Evolutionary conservation across 2,329 filamentous ascomycete genomes (phyloP), one percentile per base, ranked within the genome.

Genomic region (Plectosphaerella sp.): DNA sequence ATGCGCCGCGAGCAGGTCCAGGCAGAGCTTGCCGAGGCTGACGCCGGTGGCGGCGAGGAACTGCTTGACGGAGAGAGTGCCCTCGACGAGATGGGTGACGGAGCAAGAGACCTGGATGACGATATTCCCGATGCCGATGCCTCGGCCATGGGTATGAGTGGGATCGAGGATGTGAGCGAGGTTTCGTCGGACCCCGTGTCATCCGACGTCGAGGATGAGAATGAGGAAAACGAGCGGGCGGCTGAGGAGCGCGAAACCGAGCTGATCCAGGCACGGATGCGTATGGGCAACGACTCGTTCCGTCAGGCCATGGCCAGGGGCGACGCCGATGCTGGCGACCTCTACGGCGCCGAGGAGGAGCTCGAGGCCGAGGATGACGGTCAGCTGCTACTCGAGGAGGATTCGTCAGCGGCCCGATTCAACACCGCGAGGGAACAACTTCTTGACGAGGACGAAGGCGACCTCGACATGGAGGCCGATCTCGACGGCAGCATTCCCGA

Each of bases 11-110:
- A 92, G 66, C 80, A 83, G 61, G 71, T 87, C 5, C 83, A 87
- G 52, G 79, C 88, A 62, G 90, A 95, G 64, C 77, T 95, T 43
- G 88, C 87, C 20, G 83, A 89, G 61, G 81, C 83, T 1, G 84
- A 83, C 60, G 71, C 57, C 28, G 66, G 57, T 33, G 64, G 65
- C 15, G 68, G 72, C 59, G 72, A 72, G 46, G 73, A 70, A 1
- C 73, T 71, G 24, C 37, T 39, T 12, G 37, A 43, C n/a, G 77
- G 70, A 9, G 70, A 71, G 33, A 72, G 74, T 35, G 76, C 69
- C 52, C 79, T 81, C 65, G 76, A 79, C 33, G 78, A 80, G 49
- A 76, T 74, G 15, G 77, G 72, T 16, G 76, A 67, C 43, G 69
- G 72, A 35, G 48, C 63, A 52, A 69, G 76, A 37, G 87, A 91